Evolutionary conservation across 1,139 yeast genomes (phyloP).

Genomic region (Zygoascus hellenicus): DNA sequence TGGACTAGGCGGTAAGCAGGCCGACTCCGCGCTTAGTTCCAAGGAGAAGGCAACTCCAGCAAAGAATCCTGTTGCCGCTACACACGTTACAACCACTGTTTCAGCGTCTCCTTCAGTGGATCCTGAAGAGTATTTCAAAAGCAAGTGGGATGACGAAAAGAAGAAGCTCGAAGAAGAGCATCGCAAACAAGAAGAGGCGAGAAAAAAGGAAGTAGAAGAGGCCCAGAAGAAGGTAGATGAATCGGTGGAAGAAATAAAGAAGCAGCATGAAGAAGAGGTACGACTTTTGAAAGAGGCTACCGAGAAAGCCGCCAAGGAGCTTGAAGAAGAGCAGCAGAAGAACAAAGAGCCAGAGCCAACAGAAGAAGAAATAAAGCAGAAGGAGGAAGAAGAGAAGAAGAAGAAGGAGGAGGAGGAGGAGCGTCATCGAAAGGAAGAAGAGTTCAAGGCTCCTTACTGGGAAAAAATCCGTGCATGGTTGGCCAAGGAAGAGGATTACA

Average conservation of each 20-base stretch:
- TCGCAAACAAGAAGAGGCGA: background rate
- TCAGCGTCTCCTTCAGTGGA: slow-evolving; percentile 2
- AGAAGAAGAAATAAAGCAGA: slow-evolving; percentile 3
- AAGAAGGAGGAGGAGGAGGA: background rate
- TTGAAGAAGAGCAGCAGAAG: slow-evolving; percentile 4
- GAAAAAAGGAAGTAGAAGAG: background rate
- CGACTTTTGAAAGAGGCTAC: background rate
- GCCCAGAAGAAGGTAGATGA: background rate
- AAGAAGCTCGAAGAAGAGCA: slow-evolving; percentile 2
- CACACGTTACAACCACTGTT: background rate
- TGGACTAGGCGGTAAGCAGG: background rate
- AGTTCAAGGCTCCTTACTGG: slow-evolving; percentile 5
- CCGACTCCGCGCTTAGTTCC: background rate
- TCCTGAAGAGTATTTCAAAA: slow-evolving; percentile 1
- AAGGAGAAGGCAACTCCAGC: slow-evolving; percentile 7
- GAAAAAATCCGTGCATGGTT: background rate
- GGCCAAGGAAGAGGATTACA: background rate
- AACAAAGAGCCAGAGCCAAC: slow-evolving; percentile 1
- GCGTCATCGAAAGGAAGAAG: background rate
- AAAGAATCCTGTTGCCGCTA: slow-evolving; percentile 3
- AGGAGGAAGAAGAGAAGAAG: slow-evolving; percentile 5
- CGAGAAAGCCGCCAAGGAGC: slow-evolving; percentile 1
- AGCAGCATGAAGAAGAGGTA: slow-evolving; percentile 8
- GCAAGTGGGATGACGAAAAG: background rate
- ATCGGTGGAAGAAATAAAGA: background rate